Conservation (phyloP, 371 early-diverging fungal species). For the Rhizopus stolonifer region DNA sequence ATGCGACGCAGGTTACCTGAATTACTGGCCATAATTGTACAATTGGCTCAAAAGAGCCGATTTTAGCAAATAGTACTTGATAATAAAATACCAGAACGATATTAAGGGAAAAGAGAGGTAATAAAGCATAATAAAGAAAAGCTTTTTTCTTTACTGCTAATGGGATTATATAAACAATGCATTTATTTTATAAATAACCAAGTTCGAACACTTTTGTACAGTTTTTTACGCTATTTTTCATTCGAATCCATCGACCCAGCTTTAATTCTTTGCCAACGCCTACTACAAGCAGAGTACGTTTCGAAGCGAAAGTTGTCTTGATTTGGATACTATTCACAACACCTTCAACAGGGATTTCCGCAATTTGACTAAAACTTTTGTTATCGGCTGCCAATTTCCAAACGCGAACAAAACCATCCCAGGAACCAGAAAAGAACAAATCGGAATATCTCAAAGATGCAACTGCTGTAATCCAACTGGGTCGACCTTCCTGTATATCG, state of each 20-base stretch:
- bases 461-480: slow-evolving; percentile 85
- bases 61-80: no score
- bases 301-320: slow-evolving; percentile 47
- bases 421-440: slow-evolving; percentile 88
- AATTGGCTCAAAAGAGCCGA: no score
- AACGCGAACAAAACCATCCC: slow-evolving; percentile 84
- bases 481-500: slow-evolving; percentile 46
- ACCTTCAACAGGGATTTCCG: slow-evolving; percentile 57
- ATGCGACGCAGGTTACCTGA: no score
- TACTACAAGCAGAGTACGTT: slow-evolving; percentile 62
- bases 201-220: slow-evolving; percentile 58
- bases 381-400: slow-evolving; percentile 82
- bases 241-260: slow-evolving; percentile 87
- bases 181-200: slow-evolving; percentile 2
- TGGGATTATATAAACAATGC: not conserved
- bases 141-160: no score
- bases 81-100: no score
- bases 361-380: slow-evolving; percentile 63
- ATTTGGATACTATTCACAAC: slow-evolving; percentile 56
- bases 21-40: no score
- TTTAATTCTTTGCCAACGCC: slow-evolving; percentile 88
- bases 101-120: no score
- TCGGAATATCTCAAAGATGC: slow-evolving; percentile 84
- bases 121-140: no score
- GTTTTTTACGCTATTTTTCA: slow-evolving; percentile 67